These are phyloP conservation scores for Citrullus mucosospermus DNA, from an alignment of 306 rosid species.

Conservation along the genomic window DNA sequence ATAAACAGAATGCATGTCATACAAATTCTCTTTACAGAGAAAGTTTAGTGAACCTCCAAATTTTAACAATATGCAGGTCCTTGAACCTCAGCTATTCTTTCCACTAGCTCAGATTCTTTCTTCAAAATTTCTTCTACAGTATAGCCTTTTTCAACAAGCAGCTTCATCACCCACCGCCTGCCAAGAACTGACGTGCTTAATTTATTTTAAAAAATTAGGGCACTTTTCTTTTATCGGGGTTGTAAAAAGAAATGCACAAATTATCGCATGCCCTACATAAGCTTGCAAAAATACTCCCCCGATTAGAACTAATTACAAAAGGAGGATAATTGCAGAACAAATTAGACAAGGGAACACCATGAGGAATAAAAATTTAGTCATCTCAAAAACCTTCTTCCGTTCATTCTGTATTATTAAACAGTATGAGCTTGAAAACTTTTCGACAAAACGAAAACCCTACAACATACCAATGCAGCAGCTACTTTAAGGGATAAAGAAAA, in stretches of 20 bases:
- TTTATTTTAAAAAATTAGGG: not conserved
- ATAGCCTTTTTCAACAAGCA: constrained; percentile 48
- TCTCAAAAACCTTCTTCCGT: not conserved
- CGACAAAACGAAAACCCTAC: not conserved
- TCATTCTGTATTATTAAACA: not conserved
- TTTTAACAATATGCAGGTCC: constrained; percentile 29
- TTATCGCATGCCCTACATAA: not conserved
- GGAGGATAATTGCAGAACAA: not conserved
- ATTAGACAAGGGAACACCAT: not conserved
- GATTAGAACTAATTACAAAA: not conserved
- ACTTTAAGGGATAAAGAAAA: not conserved
- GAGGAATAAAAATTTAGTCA: not conserved
- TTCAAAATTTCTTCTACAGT: constrained; percentile 46
- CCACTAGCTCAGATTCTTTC: constrained; percentile 93
- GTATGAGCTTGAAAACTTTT: constrained; percentile 4
- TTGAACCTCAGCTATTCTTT: constrained; percentile 85
- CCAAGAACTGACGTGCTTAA: constrained; percentile 24
- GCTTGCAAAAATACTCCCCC: not conserved
- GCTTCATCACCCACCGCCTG: constrained; percentile 92
- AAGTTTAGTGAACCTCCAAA: constrained; percentile 20
- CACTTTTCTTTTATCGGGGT: not conserved
- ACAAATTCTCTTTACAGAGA: not conserved
- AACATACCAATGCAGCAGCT: not conserved
- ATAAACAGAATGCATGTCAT: not conserved
- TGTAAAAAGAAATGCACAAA: not conserved